Evolutionary conservation across 2,329 filamentous ascomycete genomes (phyloP).

Genomic region (Drechmeria coniospora): DNA sequence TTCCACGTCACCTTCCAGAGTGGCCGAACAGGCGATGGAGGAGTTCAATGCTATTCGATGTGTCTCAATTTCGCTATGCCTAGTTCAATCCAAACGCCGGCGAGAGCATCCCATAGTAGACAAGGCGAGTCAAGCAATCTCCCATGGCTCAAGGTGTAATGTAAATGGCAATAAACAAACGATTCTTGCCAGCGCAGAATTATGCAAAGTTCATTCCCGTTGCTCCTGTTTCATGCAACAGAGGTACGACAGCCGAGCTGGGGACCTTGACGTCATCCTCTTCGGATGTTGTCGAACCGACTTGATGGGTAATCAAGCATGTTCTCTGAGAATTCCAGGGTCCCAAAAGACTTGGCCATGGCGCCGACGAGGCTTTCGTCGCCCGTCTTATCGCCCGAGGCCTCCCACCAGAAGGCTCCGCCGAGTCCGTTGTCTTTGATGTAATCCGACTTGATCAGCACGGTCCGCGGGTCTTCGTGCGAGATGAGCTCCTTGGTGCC

Average conservation of each 20-base stretch:
- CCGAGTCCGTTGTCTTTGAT: constrained; percentile 46
- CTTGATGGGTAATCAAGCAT: constrained; percentile 39
- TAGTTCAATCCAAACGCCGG: too few relatives aligned
- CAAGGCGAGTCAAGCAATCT: too few relatives aligned
- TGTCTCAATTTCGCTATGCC: too few relatives aligned
- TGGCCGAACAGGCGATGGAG: too few relatives aligned
- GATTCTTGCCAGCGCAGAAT: too few relatives aligned
- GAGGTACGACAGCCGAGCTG: too few relatives aligned
- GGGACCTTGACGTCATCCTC: too few relatives aligned
- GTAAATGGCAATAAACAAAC: too few relatives aligned
- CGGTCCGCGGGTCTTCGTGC: constrained; percentile 49
- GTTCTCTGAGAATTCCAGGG: constrained; percentile 34
- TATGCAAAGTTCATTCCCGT: neutral
- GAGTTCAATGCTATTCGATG: too few relatives aligned
- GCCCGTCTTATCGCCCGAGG: constrained; percentile 45
- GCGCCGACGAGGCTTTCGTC: constrained; percentile 42
- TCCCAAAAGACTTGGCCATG: constrained; percentile 28
- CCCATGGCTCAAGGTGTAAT: too few relatives aligned
- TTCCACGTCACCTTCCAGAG: too few relatives aligned
- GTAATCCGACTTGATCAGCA: constrained; percentile 46
- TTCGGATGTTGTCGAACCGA: constrained; percentile 41
- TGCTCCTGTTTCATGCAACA: neutral
- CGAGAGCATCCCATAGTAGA: too few relatives aligned
- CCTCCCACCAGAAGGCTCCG: constrained; percentile 78
- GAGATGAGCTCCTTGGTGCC: constrained; percentile 46